These are phyloP conservation scores for Climacium dendroides DNA, from an alignment of 225 moss, liverwort and hornwort genomes.

Conservation along the genomic window DNA sequence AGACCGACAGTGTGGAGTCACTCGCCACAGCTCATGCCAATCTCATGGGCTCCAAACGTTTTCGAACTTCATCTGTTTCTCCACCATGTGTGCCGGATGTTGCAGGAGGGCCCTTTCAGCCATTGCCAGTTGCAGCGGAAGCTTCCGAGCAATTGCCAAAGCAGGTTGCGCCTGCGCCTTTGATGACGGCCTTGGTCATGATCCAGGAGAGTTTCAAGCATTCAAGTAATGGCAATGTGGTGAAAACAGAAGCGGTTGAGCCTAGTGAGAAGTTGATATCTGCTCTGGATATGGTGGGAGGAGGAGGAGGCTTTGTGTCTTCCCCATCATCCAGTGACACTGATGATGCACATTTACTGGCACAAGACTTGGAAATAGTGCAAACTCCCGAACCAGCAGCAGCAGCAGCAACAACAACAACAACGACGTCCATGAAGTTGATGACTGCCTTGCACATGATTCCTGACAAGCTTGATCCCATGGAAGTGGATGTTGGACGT, in stretches of 20 bases:
- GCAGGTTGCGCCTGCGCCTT: background rate
- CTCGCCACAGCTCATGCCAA: background rate
- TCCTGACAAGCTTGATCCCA: background rate
- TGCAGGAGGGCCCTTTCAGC: background rate
- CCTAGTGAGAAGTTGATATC: background rate
- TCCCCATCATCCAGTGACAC: background rate
- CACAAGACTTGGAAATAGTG: background rate
- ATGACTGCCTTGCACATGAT: slow-evolving; percentile 8
- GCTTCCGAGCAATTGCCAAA: background rate
- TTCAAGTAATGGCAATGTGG: background rate
- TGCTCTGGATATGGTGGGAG: background rate
- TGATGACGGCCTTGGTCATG: background rate
- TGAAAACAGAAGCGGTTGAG: background rate
- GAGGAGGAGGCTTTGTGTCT: background rate
- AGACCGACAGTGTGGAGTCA: background rate
- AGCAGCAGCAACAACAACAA: background rate
- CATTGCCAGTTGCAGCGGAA: background rate
- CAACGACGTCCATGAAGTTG: background rate
- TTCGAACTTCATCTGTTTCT: background rate
- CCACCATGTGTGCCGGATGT: background rate
- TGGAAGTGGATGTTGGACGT: background rate
- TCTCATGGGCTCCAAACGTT: background rate
- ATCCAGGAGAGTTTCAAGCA: background rate
- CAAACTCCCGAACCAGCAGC: background rate
- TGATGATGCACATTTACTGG: background rate